These are phyloP conservation scores for Cordyceps cicadae DNA, from an alignment of 2,329 filamentous ascomycete species.

Conservation along the genomic window DNA sequence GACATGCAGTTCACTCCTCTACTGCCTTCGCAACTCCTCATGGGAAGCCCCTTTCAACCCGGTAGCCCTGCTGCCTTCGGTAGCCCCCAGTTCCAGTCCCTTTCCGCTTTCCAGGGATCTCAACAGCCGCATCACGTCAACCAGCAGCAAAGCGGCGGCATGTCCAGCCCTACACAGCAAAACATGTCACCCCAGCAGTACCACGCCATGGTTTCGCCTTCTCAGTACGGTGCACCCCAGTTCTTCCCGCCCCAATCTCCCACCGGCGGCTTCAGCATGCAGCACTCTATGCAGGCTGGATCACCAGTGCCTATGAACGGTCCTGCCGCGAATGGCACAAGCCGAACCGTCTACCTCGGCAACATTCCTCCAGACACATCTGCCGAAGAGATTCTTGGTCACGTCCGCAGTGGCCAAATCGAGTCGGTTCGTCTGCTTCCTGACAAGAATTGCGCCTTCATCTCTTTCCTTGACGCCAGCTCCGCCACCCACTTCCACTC, in stretches of 20 bases:
- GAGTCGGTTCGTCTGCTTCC: conserved; percentile 95
- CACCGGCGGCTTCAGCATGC: conserved; percentile 60
- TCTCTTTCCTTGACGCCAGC: conserved; percentile 95
- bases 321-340: conserved; percentile 81
- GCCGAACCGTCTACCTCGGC: conserved; percentile 91
- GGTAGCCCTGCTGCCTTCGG: conserved; percentile 84
- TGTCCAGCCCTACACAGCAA: conserved; percentile 68
- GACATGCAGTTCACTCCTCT: conserved; percentile 99
- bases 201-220: conserved; percentile 77
- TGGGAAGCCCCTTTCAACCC: conserved; percentile 94
- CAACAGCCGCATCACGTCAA: conserved; percentile 40
- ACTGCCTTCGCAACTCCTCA: conserved; percentile 84
- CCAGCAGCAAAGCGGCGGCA: conserved; percentile 50
- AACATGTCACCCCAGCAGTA: conserved; percentile 76
- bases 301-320: conserved; percentile 69
- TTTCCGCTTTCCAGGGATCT: conserved; percentile 58
- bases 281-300: conserved; percentile 52
- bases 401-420: conserved; percentile 95
- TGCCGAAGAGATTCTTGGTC: conserved; percentile 91
- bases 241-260: conserved; percentile 87
- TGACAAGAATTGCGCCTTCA: conserved; percentile 99
- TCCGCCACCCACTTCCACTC: conserved; percentile 99
- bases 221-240: conserved; percentile 70
- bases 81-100: conserved; percentile 84
- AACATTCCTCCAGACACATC: conserved; percentile 98